Evolutionary conservation across 192 early-diverging fungal species (phyloP).

Genomic region (Entomortierella beljakovae): DNA sequence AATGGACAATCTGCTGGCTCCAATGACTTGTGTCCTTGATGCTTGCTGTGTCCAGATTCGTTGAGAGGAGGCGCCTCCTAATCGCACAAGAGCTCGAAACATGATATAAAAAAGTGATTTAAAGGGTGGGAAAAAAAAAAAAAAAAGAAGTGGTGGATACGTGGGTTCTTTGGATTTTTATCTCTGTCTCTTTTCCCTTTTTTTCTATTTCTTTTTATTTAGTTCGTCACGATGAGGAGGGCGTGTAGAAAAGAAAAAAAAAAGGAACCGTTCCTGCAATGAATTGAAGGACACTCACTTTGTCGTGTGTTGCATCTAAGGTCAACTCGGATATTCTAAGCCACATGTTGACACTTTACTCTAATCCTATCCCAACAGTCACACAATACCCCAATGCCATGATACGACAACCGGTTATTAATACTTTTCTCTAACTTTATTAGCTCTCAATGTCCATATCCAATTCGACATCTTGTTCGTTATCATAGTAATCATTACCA

Average conservation of each 20-base stretch:
- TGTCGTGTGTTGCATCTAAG: too few relatives aligned
- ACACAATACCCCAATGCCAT: too few relatives aligned
- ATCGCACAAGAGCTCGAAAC: conserved; percentile 23
- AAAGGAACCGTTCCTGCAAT: neutral
- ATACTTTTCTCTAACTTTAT: neutral
- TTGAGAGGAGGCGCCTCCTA: conserved; percentile 13
- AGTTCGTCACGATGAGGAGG: neutral
- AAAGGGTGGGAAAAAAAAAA: neutral
- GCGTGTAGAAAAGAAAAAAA: neutral
- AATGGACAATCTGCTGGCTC: conserved; percentile 3
- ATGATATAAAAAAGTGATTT: neutral
- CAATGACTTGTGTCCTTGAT: neutral
- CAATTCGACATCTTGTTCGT: conserved; percentile 34
- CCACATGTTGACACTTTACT: conserved; percentile 23
- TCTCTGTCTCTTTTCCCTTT: too few relatives aligned
- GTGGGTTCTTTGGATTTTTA: too few relatives aligned
- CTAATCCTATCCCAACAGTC: too few relatives aligned
- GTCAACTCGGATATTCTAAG: neutral
- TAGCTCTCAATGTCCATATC: conserved; percentile 32
- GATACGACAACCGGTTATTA: too few relatives aligned
- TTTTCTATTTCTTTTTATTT: too few relatives aligned
- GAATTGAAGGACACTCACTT: neutral
- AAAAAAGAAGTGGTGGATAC: too few relatives aligned
- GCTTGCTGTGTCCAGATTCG: conserved; percentile 9
- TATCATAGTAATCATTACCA: conserved; percentile 38